Base-by-base conservation (phyloP, 176 grass and related monocot genomes). In the Oryza brachyantha region DNA sequence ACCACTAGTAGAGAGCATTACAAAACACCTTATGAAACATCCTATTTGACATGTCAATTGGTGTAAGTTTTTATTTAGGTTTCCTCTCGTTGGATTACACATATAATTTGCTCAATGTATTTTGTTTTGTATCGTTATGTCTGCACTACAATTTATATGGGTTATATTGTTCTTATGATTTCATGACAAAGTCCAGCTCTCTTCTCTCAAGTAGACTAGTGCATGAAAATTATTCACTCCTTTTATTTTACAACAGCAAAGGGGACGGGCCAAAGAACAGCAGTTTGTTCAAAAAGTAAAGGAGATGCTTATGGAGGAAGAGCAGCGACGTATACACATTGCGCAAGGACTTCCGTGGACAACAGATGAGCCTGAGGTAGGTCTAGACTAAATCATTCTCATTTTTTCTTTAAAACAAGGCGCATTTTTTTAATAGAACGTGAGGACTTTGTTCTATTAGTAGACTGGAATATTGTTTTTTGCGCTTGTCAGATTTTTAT, bases 331-430 rank as follows among this genome's bases (percentile, higher is more conserved):
- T n/a, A 89, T 95, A 59, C 90, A 91, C 68, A 72, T 89, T 73
- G 96, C 96, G 1, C 96, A 95, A 85, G 96, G 96, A 61, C 79
- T 99, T 67, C 90, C 96, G 0, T 99, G 92, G 92, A 99, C 96
- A 63, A 99, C 89, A 4, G 92, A 95, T 27, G 96, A 99, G 58
- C 92, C 96, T 19, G 90, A 99, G 88, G 96, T 99, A 43, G 54
- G 61, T 73, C 29, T 70, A 58, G 39, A 26, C 35, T 35, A 70
- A 7, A 61, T 3, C 6, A 43, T 52, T 60, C 25, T n/a, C 37
- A 13, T 14, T 9, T 64, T 61, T 43, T 69, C 39, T 77, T 75
- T 10, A 74, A 68, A 32, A 64, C 37, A 70, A 21, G 19, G 28
- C 39, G n/a, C n/a, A n/a, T n/a, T n/a, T n/a, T n/a, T n/a, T n/a